Conservation (phyloP, 2,329 filamentous ascomycete genomes). For the Sphaerulina vaccinii region DNA sequence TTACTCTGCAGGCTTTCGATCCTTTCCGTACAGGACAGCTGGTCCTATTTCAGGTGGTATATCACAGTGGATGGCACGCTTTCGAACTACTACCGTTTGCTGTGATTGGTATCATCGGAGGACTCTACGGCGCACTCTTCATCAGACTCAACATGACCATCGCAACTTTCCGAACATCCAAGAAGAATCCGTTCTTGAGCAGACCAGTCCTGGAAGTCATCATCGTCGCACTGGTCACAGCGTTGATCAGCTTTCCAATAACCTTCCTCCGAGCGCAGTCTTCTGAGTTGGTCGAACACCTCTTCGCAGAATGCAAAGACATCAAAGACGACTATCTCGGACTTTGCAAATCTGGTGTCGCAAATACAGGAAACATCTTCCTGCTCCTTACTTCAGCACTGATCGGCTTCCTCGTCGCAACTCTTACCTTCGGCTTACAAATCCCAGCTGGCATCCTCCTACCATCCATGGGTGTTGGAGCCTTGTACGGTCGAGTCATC, state of each 20-base stretch:
- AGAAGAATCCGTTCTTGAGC: slow-evolving; percentile 59
- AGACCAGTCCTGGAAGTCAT: slow-evolving; percentile 77
- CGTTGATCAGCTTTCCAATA: slow-evolving; percentile 91
- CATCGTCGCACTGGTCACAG: slow-evolving; percentile 75
- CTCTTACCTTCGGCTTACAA: slow-evolving; percentile 88
- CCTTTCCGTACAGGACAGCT: slow-evolving; percentile 94
- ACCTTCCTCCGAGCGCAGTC: slow-evolving; percentile 93
- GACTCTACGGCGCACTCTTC: slow-evolving; percentile 91
- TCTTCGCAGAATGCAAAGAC: slow-evolving; percentile 87
- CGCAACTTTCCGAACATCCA: slow-evolving; percentile 72
- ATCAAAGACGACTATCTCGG: slow-evolving; percentile 82
- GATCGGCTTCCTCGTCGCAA: slow-evolving; percentile 80
- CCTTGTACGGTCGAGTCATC: slow-evolving; percentile 81
- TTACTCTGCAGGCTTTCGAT: slow-evolving; percentile 87
- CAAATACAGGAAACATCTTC: slow-evolving; percentile 77
- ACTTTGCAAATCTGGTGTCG: slow-evolving; percentile 83
- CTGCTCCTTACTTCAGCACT: slow-evolving; percentile 78
- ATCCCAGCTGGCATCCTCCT: slow-evolving; percentile 95
- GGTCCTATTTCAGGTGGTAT: slow-evolving; percentile 92
- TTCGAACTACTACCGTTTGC: slow-evolving; percentile 91
- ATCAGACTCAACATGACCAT: slow-evolving; percentile 92
- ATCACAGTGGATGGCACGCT: slow-evolving; percentile 86
- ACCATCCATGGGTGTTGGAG: slow-evolving; percentile 93
- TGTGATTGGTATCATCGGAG: slow-evolving; percentile 81
- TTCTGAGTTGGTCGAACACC: slow-evolving; percentile 83